Conservation (phyloP, 352 stramenopile species). For the Phytophthora nicotianae region DNA sequence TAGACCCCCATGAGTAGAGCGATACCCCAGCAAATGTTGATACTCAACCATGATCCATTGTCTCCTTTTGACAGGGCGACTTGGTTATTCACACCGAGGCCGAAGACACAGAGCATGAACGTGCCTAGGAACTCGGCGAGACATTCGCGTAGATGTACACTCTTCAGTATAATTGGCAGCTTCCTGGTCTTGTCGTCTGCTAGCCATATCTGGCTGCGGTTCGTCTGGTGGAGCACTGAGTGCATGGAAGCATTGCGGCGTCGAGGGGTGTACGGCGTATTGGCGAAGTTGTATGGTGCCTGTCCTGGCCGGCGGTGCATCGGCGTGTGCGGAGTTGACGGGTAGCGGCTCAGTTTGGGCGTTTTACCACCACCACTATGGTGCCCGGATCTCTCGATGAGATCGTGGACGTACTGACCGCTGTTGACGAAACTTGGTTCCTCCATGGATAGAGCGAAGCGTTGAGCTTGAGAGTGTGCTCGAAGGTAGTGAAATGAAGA, state of each 20-base stretch:
- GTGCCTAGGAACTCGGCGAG: constrained; percentile 54
- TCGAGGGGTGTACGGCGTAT: constrained; percentile 30
- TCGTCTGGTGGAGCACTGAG: constrained; percentile 37
- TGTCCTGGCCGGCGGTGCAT: constrained; percentile 22
- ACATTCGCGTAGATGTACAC: constrained; percentile 43
- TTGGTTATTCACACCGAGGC: constrained; percentile 64
- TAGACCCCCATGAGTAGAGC: constrained; percentile 62
- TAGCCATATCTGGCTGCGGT: constrained; percentile 34
- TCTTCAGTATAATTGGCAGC: constrained; percentile 35
- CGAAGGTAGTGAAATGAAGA: constrained; percentile 5
- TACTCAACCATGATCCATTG: constrained; percentile 63
- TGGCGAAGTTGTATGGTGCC: constrained; percentile 29
- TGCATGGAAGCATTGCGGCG: constrained; percentile 19
- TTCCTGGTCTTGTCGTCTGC: constrained; percentile 24
- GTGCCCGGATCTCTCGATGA: constrained; percentile 33
- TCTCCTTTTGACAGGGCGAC: constrained; percentile 43
- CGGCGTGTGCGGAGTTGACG: constrained; percentile 23
- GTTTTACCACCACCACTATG: constrained; percentile 8
- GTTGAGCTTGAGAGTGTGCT: neutral
- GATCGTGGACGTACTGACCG: constrained; percentile 35
- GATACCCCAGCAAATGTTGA: constrained; percentile 47
- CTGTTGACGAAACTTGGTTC: constrained; percentile 31
- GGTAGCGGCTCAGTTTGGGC: constrained; percentile 22
- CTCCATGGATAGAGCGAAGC: constrained; percentile 11
- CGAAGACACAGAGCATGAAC: constrained; percentile 25